Percentiles rank a stretch among this genome's conserved stretches.
Conservation (phyloP, 345 rosid species). For the Lenwebbia sp. region DNA sequence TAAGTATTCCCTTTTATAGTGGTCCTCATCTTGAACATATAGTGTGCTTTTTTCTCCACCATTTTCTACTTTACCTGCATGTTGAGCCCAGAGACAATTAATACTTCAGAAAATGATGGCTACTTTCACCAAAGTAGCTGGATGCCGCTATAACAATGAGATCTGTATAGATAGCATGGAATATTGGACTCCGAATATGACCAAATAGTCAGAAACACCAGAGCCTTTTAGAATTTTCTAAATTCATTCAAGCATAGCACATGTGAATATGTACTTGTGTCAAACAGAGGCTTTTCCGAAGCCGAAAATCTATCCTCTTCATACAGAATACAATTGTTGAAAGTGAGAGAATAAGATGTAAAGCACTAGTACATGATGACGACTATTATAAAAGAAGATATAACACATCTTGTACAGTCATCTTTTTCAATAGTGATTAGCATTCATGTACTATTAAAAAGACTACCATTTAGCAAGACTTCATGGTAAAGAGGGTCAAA, state of each 20-base stretch:
- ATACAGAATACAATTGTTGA: not conserved
- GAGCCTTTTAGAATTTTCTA: not conserved
- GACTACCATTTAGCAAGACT: not conserved
- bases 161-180: not conserved
- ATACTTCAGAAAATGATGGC: not conserved
- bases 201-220: not conserved
- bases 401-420: not conserved
- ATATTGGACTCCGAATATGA: not conserved
- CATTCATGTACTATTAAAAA: not conserved
- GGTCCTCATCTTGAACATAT: slow-evolving; percentile 47
- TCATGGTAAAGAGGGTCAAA: not conserved
- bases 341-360: not conserved
- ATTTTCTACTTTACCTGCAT: slow-evolving; percentile 60
- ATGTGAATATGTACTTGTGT: not conserved
- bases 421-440: not conserved
- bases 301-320: not conserved
- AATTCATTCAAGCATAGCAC: not conserved
- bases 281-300: not conserved
- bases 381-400: not conserved
- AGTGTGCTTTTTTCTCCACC: slow-evolving; percentile 42
- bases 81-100: slow-evolving; percentile 28
- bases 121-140: not conserved
- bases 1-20: slow-evolving; percentile 20
- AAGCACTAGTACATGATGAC: not conserved
- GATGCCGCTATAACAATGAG: not conserved